phyloP scores from a whole-genome alignment of 2,329 filamentous ascomycete species.

The Curvularia eragrostidis region DNA sequence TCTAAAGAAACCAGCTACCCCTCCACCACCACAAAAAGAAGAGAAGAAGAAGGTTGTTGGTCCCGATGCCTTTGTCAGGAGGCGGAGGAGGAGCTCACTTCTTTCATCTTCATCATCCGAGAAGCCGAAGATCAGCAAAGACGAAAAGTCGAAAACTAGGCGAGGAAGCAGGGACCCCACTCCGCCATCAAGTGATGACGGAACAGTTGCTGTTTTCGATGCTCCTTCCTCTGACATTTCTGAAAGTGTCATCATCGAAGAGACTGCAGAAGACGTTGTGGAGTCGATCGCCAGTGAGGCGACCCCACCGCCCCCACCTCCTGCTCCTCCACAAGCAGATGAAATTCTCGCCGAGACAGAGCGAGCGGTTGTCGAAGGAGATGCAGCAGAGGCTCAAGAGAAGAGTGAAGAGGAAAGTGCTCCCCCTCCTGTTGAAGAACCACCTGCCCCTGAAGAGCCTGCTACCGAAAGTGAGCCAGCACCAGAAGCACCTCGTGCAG shows the following conservation, averaged over 20 bases:
- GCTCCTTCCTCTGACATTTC: slow-evolving; percentile 19
- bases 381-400: background rate
- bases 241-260: slow-evolving; percentile 20
- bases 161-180: slow-evolving; percentile 30
- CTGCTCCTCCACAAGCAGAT: slow-evolving; percentile 13
- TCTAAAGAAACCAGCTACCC: slow-evolving; percentile 31
- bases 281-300: slow-evolving; percentile 9
- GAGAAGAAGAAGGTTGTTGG: slow-evolving; percentile 36
- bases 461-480: slow-evolving; percentile 3
- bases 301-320: slow-evolving; percentile 2
- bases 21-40: slow-evolving; percentile 35
- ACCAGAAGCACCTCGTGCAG: slow-evolving; percentile 4
- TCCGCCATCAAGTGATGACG: slow-evolving; percentile 14
- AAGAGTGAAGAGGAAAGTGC: slow-evolving; percentile 1
- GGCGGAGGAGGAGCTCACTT: slow-evolving; percentile 27
- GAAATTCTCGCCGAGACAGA: slow-evolving; percentile 6
- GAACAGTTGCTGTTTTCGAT: background rate
- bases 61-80: slow-evolving; percentile 29
- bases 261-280: slow-evolving; percentile 9
- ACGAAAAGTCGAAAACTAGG: slow-evolving; percentile 36
- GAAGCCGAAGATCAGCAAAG: slow-evolving; percentile 38
- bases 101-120: slow-evolving; percentile 27
- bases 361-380: slow-evolving; percentile 2
- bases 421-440: background rate
- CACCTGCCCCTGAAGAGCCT: background rate